Percentiles rank a stretch among this genome's conserved stretches.
These are phyloP conservation scores for Hansenula lynferdii DNA, from an alignment of 1,139 yeast species.

Conservation along the genomic window DNA sequence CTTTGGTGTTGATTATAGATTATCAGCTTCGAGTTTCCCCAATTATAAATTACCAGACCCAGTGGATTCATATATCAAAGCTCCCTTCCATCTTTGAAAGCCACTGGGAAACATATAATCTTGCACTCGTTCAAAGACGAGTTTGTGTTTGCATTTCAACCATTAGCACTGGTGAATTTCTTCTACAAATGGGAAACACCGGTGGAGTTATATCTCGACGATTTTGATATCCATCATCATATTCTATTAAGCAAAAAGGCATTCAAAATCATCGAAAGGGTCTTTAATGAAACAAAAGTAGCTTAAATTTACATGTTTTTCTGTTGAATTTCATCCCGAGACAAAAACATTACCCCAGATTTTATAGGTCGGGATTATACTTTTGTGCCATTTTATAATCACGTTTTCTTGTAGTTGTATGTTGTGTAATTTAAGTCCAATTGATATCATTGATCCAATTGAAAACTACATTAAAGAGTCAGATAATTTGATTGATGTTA, in stretches of 20 bases:
- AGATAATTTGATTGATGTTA: too few relatives aligned
- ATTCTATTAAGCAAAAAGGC: neutral
- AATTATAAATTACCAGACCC: neutral
- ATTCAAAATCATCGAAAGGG: neutral
- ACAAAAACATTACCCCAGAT: neutral
- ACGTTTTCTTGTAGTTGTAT: too few relatives aligned
- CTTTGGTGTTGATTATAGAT: constrained; percentile 47
- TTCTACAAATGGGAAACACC: constrained; percentile 6
- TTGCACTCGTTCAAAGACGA: constrained; percentile 35
- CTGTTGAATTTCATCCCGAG: neutral
- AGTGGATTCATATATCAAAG: constrained; percentile 40
- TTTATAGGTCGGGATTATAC: neutral
- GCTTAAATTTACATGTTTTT: neutral
- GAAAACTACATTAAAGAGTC: too few relatives aligned
- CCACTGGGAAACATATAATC: constrained; percentile 18
- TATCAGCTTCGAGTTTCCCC: constrained; percentile 41
- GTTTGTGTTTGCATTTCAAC: constrained; percentile 27
- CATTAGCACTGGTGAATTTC: constrained; percentile 21
- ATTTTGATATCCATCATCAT: constrained; percentile 24
- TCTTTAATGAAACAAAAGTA: neutral
- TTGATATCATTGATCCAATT: too few relatives aligned
- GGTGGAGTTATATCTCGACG: constrained; percentile 8
- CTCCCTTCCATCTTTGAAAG: constrained; percentile 46
- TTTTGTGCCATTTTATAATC: too few relatives aligned
- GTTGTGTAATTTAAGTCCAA: too few relatives aligned